phyloP scores from a whole-genome alignment of 495 filamentous ascomycete species.

The Annulohypoxylon bovei region DNA sequence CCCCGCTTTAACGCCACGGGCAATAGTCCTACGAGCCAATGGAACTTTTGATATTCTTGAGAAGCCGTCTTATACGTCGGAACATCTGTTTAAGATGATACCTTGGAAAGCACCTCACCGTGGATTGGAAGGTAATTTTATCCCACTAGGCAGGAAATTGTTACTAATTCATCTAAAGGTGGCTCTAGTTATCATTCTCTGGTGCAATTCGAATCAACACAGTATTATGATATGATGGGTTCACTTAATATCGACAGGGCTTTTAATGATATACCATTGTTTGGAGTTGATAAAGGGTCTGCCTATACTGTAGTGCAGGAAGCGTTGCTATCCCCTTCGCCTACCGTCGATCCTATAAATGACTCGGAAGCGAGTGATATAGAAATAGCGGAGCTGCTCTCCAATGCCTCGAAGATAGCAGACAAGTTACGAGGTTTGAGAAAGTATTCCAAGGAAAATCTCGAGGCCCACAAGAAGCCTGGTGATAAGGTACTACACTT shows the following conservation, averaged over 20 bases:
- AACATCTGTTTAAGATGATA: constrained; percentile 60
- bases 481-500: constrained; percentile 8
- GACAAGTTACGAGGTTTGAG: constrained; percentile 54
- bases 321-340: constrained; percentile 38
- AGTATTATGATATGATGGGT: constrained; percentile 54
- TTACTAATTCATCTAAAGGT: constrained; percentile 47
- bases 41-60: constrained; percentile 73
- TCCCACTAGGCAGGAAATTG: background rate
- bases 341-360: constrained; percentile 40
- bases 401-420: constrained; percentile 47
- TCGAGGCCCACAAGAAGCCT: constrained; percentile 17
- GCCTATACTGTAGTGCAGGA: constrained; percentile 48
- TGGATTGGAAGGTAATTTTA: constrained; percentile 54
- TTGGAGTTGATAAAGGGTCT: constrained; percentile 53
- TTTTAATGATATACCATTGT: constrained; percentile 55
- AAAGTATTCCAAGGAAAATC: constrained; percentile 38
- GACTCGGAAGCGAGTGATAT: constrained; percentile 39
- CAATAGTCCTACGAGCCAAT: constrained; percentile 73
- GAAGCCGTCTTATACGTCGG: constrained; percentile 65
- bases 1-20: constrained; percentile 68
- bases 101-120: constrained; percentile 58
- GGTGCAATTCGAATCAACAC: constrained; percentile 57
- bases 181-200: constrained; percentile 54
- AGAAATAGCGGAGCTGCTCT: constrained; percentile 42
- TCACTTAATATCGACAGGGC: constrained; percentile 56